Evolutionary conservation across 495 filamentous ascomycete genomes (phyloP).

Genomic region (Podospora pseudopauciseta): DNA sequence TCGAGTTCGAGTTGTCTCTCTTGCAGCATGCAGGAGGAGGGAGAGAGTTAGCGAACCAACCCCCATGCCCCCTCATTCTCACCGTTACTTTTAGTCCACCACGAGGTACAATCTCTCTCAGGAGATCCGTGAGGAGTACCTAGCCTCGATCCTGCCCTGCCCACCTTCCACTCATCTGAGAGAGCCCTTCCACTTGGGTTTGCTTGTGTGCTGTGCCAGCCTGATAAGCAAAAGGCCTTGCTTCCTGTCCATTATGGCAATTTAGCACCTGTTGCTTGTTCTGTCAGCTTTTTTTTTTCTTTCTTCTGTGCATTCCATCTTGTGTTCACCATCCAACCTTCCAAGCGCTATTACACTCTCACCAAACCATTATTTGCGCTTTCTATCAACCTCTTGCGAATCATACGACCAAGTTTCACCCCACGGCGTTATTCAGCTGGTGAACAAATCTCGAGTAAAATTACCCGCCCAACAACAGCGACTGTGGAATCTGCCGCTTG

Average conservation of each 20-base stretch:
- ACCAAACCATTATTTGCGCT: not conserved
- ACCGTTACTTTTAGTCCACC: not conserved
- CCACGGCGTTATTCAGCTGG: not conserved
- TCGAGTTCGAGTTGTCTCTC: not conserved
- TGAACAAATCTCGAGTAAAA: not conserved
- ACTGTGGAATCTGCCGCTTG: no score
- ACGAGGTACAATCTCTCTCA: not conserved
- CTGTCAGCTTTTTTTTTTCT: not conserved
- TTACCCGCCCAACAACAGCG: no score
- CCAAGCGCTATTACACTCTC: not conserved
- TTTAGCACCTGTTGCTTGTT: not conserved
- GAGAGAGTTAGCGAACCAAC: not conserved
- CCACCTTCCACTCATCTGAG: not conserved
- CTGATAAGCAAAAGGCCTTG: not conserved
- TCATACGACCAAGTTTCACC: not conserved
- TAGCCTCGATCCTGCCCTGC: not conserved
- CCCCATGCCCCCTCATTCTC: not conserved
- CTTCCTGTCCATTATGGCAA: not conserved
- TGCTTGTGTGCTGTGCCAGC: not conserved
- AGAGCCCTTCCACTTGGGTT: not conserved
- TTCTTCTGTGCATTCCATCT: no score
- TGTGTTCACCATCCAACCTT: not conserved
- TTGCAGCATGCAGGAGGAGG: slow-evolving; percentile 4
- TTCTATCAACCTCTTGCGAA: not conserved
- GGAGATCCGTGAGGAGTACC: not conserved